Base-by-base conservation (phyloP, 495 filamentous ascomycete genomes). In the Aspergillus kassunensis region DNA sequence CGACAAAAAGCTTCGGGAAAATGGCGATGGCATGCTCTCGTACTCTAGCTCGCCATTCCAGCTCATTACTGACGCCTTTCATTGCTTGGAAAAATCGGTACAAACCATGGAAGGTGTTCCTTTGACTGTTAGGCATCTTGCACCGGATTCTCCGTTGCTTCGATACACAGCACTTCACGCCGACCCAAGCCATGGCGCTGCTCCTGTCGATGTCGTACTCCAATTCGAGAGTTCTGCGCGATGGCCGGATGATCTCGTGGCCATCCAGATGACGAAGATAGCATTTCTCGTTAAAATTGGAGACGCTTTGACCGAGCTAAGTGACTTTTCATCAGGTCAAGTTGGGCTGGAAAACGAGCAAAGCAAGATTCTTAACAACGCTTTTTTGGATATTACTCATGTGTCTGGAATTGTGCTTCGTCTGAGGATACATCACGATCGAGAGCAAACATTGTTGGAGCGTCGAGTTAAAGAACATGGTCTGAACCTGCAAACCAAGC, bases 151-250 rank as follows among this genome's bases (percentile, higher is more conserved):
- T 51, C 64, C 90, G 10, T 78, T 85, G 44, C 73, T 96, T 8
- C 82, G 92, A 40, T 91, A 86, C 57, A 71, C 90, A 4, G 87
- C 88, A 0, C 66, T 87, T 45, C 72, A 57, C 44, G 49, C 65
- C 72, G 23, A 63, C 62, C 18, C 81, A 8, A 33, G 58, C 2
- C 52, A 61, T 16, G 64, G 60, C 44, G 53, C 61, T 33, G 52
- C 62, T 21, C 78, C 81, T 3, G 79, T 81, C 35, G 84, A 92
- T 49, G 74, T 91, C 44, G 75, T 88, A 30, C 76, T 98, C 20
- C 91, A 92, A 56, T 97, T 98, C 58, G 93, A 98, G 71, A 89
- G 87, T 27, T 97, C 95, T 4, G 83, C 81, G 9, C 86, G 91
- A 49, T 98, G 93, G 93, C 95, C 93, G 0, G 91, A 97, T 56